Base-by-base conservation (phyloP, 768 basidiomycete genomes). In the Leccinum olivaceopallidum region DNA sequence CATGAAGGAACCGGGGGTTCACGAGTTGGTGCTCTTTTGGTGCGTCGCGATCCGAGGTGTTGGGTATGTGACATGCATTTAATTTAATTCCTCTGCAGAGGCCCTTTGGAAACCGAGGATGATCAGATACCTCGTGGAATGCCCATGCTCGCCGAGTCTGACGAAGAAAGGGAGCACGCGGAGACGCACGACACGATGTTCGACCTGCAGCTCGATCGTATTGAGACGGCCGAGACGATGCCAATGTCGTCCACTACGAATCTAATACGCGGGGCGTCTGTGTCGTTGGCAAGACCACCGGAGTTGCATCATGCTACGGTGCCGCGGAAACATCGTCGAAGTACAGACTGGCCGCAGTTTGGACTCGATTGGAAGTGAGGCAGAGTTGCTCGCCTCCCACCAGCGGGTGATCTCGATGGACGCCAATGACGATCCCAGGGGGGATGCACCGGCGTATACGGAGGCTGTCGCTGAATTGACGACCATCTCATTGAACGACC, bases 1-100 rank as follows among this genome's bases (percentile, higher is more conserved):
- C 65, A 89, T 84, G 77, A 92, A 92, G 73, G 91, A 94, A 61
- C 90, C 92, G 0, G 91, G 90, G 16, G 92, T 92, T 53, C 79
- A 87, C 47, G 92, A 94, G 70, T 79, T 94, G 30, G 92, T 94
- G 6, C 84, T 94, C 55, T 78, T 74, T 49, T 71, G 81, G 82
- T 83, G 60, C 63, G 78, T 26, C 57, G 10, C 9, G 12, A 22
- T 34, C n/a, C 32, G 20, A 6, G 5, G 20, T 7, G 52, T 32
- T 39, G 52, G 36, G 32, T 9, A 22, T 39, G 14, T 22, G 48
- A 20, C 24, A 26, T 26, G 26, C 26, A 26, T 26, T 5, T 20
- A 20, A 9, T 14, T 18, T 51, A 6, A 32, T 10, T 30, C 28
- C 5, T 28, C 12, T n/a, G 28, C 60, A 74, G 75, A 9, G 75